phyloP scores from a whole-genome alignment of 495 filamentous ascomycete genomes.

The Glonium stellatum region DNA sequence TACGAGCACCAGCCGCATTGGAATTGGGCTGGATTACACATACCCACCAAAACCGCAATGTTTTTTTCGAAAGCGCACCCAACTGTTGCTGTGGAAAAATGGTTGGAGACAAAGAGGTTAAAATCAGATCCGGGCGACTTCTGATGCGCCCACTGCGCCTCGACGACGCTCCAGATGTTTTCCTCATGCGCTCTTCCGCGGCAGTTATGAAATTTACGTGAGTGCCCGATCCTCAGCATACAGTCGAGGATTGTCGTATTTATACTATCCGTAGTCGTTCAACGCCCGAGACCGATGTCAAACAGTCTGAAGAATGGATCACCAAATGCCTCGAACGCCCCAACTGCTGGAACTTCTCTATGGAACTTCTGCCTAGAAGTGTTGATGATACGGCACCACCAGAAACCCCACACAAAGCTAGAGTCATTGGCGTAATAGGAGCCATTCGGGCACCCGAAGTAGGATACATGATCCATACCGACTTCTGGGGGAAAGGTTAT shows the following conservation, averaged over 20 bases:
- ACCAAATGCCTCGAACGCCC: slow-evolving; percentile 16
- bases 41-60: neutral
- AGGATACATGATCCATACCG: slow-evolving; percentile 24
- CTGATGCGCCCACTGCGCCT: slow-evolving; percentile 18
- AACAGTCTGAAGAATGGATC: slow-evolving; percentile 20
- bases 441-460: slow-evolving; percentile 26
- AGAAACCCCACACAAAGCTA: slow-evolving; percentile 1
- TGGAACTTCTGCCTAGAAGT: slow-evolving; percentile 26
- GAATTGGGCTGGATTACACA: too few species aligned
- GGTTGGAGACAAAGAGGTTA: slow-evolving; percentile 14
- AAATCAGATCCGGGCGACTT: slow-evolving; percentile 18
- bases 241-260: neutral
- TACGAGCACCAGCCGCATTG: neutral
- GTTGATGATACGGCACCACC: neutral
- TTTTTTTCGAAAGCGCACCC: neutral
- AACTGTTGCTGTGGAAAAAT: neutral
- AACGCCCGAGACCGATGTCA: slow-evolving; percentile 8
- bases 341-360: slow-evolving; percentile 25
- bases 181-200: slow-evolving; percentile 13
- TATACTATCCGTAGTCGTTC: slow-evolving; percentile 1
- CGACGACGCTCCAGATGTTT: slow-evolving; percentile 23
- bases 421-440: slow-evolving; percentile 27
- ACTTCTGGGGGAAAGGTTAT: slow-evolving; percentile 28
- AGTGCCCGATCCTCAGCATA: neutral
- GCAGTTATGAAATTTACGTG: slow-evolving; percentile 8